Conservation (phyloP, 1,284 basidiomycete species). For the Papiliotrema flavescens region DNA sequence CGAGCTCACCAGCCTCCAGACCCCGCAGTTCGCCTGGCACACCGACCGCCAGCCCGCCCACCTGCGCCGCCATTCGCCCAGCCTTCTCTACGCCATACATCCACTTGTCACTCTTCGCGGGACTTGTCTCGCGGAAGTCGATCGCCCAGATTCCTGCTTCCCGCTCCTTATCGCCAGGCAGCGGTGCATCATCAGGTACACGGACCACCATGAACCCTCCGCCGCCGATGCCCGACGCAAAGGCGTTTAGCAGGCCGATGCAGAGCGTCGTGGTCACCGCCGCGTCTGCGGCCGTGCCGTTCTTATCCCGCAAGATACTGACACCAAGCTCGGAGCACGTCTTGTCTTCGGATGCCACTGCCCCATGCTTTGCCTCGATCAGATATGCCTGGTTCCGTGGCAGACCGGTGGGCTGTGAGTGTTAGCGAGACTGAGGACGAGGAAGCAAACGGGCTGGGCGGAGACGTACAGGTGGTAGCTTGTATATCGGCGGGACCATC, state of each 20-base stretch:
- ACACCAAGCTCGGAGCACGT: slow-evolving; percentile 81
- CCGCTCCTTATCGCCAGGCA: slow-evolving; percentile 4
- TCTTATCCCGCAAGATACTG: slow-evolving; percentile 62
- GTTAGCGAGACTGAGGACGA: not conserved
- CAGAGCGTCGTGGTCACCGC: slow-evolving; percentile 77
- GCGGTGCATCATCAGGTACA: slow-evolving; percentile 53
- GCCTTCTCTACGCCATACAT: slow-evolving; percentile 67
- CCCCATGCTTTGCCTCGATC: slow-evolving; percentile 67
- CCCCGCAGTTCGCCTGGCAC: slow-evolving; percentile 85
- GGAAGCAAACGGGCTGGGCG: not conserved
- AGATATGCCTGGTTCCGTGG: slow-evolving; percentile 68
- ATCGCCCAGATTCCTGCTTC: slow-evolving; percentile 55
- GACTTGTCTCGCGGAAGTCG: slow-evolving; percentile 86
- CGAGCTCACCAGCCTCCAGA: slow-evolving; percentile 53
- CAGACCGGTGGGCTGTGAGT: slow-evolving; percentile 40
- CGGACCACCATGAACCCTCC: slow-evolving; percentile 90
- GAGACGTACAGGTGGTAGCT: slow-evolving; percentile 28
- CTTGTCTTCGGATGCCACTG: slow-evolving; percentile 81
- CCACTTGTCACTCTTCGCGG: slow-evolving; percentile 62
- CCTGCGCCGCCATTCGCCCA: slow-evolving; percentile 67
- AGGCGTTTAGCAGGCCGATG: slow-evolving; percentile 82
- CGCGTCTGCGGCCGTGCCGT: slow-evolving; percentile 89
- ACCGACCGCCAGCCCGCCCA: slow-evolving; percentile 76
- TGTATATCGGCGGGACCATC: slow-evolving; percentile 36
- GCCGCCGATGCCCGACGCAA: slow-evolving; percentile 78